Evolutionary conservation across 2,329 filamentous ascomycete species (phyloP).

Genomic region (Tolypocladium pustulatum): DNA sequence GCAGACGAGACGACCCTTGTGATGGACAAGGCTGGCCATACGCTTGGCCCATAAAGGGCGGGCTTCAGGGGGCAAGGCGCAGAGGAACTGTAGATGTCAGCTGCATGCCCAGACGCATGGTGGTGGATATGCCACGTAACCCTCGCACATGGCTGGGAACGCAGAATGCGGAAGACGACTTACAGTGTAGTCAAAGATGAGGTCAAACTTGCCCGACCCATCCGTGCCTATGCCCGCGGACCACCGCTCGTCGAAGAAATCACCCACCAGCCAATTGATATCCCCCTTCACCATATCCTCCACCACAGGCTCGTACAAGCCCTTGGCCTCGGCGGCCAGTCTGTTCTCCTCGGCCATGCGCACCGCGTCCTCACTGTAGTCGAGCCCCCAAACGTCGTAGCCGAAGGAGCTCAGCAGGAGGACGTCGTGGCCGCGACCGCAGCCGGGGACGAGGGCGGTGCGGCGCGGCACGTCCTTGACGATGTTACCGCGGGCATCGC

Average conservation of each 20-base stretch:
- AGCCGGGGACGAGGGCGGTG: conserved; percentile 65
- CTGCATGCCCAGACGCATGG: not conserved
- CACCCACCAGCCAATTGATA: conserved; percentile 46
- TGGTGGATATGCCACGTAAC: not conserved
- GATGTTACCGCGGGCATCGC: conserved; percentile 18
- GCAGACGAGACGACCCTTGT: conserved; percentile 44
- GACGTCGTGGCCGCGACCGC: conserved; percentile 74
- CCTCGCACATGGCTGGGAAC: not conserved
- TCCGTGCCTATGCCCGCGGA: conserved; percentile 27
- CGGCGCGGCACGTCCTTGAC: conserved; percentile 13
- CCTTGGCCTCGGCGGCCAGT: conserved; percentile 24
- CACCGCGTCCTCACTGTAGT: conserved; percentile 43
- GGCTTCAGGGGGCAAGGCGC: conserved; percentile 43
- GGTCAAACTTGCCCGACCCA: conserved; percentile 46
- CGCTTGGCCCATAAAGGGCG: conserved; percentile 43
- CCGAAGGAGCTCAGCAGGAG: conserved; percentile 63
- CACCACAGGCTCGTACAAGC: conserved; percentile 29
- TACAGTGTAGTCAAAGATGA: conserved; percentile 56
- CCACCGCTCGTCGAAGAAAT: conserved; percentile 59
- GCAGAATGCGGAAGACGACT: conserved; percentile 7
- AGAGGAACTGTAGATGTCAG: conserved; percentile 41
- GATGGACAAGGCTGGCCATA: conserved; percentile 37
- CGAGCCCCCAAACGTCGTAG: conserved; percentile 68
- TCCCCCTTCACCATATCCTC: conserved; percentile 34
- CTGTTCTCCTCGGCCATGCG: conserved; percentile 35